Evolutionary conservation across 345 rosid species (phyloP).

Genomic region (Trapa incisa): DNA sequence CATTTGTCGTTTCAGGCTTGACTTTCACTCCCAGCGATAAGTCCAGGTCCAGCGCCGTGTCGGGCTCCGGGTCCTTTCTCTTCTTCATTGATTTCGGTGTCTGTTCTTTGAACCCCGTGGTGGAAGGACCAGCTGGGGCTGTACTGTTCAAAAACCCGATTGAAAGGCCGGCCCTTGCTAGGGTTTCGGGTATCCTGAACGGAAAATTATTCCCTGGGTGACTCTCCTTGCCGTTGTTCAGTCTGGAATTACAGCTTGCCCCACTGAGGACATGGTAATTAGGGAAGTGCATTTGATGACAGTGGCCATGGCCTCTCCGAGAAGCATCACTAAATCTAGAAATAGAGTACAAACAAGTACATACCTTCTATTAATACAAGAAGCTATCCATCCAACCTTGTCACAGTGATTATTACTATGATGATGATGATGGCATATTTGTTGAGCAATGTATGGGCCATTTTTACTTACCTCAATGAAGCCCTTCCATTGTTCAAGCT

Average conservation of each 20-base stretch:
- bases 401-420: no score
- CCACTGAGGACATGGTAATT: not conserved
- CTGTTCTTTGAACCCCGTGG: not conserved
- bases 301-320: conserved; percentile 7
- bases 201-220: not conserved
- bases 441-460: no score
- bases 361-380: not conserved
- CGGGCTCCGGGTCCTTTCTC: conserved; percentile 25
- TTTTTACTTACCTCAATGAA: conserved; percentile 17
- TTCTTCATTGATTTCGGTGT: conserved; percentile 9
- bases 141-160: not conserved
- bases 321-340: conserved; percentile 30
- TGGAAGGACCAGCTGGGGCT: not conserved
- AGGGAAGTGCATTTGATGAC: conserved; percentile 1
- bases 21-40: conserved; percentile 40
- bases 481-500: conserved; percentile 34
- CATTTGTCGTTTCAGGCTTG: not conserved
- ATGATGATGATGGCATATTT: no score
- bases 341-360: not conserved
- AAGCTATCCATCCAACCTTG: no score
- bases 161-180: not conserved
- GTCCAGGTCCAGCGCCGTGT: conserved; percentile 44
- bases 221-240: not conserved
- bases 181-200: not conserved
- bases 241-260: not conserved